A percentile compares a stretch with the other conserved stretches of the same genome.
Conservation (phyloP, 1,139 yeast genomes). For the Taphrina betulina region DNA sequence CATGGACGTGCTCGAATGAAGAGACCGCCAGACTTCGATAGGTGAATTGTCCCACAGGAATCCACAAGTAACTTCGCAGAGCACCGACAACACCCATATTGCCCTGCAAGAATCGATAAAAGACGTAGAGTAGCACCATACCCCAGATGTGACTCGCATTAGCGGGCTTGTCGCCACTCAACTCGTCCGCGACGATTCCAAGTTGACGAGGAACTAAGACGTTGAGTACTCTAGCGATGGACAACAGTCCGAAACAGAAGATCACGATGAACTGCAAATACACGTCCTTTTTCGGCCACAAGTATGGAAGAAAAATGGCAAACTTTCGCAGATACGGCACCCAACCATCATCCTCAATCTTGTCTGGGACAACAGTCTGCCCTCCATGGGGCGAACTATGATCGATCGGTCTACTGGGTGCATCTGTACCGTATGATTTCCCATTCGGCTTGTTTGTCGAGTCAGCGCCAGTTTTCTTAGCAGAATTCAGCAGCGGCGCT, state of each 20-base stretch:
- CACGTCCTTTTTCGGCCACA: slow-evolving; percentile 83
- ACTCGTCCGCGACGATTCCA: slow-evolving; percentile 37
- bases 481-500: slow-evolving; percentile 11
- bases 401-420: slow-evolving; percentile 20
- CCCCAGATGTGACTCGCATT: slow-evolving; percentile 56
- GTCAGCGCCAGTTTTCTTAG: background rate
- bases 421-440: background rate
- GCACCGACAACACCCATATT: slow-evolving; percentile 82
- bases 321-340: slow-evolving; percentile 22
- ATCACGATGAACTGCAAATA: slow-evolving; percentile 89
- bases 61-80: slow-evolving; percentile 87
- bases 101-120: slow-evolving; percentile 53
- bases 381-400: slow-evolving; percentile 25
- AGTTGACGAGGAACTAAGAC: slow-evolving; percentile 39
- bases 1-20: slow-evolving; percentile 78
- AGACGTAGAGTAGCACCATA: slow-evolving; percentile 88
- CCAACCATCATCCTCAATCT: slow-evolving; percentile 27
- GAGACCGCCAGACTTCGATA: slow-evolving; percentile 83
- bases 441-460: background rate
- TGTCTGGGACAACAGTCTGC: slow-evolving; percentile 8
- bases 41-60: slow-evolving; percentile 93
- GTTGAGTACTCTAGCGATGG: slow-evolving; percentile 36
- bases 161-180: slow-evolving; percentile 32
- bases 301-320: slow-evolving; percentile 51
- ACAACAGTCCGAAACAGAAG: slow-evolving; percentile 51